Conservation (phyloP, 805 yeast genomes). For the Candida xiaguanensis region DNA sequence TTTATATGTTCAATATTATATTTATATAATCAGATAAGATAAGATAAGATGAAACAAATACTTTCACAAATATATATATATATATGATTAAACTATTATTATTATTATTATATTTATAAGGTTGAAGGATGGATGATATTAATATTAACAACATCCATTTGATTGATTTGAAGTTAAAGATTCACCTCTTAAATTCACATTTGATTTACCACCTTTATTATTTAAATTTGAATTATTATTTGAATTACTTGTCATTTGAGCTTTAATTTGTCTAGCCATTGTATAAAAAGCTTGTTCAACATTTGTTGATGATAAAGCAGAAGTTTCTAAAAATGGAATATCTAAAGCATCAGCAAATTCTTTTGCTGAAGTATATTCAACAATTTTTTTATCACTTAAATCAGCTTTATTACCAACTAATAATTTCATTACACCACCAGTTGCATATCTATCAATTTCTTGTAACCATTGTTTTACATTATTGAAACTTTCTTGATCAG, state of each 20-base stretch:
- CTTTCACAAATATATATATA: too few relatives aligned
- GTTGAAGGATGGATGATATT: not conserved
- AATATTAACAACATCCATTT: constrained; percentile 34
- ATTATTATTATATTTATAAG: not conserved
- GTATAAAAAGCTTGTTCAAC: constrained; percentile 98
- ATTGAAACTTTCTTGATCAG: constrained; percentile 94
- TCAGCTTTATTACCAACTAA: constrained; percentile 97
- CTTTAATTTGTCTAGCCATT: constrained; percentile 98
- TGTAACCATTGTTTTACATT: constrained; percentile 98
- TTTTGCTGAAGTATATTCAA: constrained; percentile 92
- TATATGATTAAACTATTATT: not conserved
- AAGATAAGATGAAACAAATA: too few relatives aligned
- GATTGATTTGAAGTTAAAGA: constrained; percentile 40
- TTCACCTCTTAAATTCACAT: constrained; percentile 73
- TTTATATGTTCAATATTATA: constrained; percentile 53
- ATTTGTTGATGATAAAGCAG: constrained; percentile 91
- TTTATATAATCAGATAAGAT: constrained; percentile 32
- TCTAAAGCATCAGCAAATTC: constrained; percentile 95
- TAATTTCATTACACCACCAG: constrained; percentile 94
- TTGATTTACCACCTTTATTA: constrained; percentile 58
- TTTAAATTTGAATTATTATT: constrained; percentile 22
- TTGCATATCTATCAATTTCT: constrained; percentile 97
- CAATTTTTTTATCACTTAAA: constrained; percentile 88
- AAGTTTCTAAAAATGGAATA: constrained; percentile 93
- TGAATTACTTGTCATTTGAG: constrained; percentile 72